phyloP scores from a whole-genome alignment of 352 stramenopile genomes.

The Bremia lactucae region DNA sequence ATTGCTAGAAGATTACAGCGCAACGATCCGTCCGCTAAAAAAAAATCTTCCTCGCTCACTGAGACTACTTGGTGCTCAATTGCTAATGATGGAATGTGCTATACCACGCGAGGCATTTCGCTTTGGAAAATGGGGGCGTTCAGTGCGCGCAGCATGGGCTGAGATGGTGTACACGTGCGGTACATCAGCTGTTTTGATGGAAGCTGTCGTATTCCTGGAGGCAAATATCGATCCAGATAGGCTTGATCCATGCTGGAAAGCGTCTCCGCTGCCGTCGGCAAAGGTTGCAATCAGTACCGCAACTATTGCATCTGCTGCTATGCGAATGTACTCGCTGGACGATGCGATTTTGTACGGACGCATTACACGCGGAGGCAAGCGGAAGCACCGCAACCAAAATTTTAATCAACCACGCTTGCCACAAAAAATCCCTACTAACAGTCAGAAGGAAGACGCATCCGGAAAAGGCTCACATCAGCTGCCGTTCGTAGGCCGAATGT shows the following conservation, averaged over 20 bases:
- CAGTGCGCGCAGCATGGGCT: constrained; percentile 60
- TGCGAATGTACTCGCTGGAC: constrained; percentile 69
- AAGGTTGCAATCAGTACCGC: constrained; percentile 42
- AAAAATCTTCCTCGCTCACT: constrained; percentile 28
- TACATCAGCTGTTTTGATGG: constrained; percentile 32
- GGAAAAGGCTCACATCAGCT: constrained; percentile 30
- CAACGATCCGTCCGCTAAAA: constrained; percentile 41
- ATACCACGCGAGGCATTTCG: constrained; percentile 75
- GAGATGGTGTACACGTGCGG: constrained; percentile 64
- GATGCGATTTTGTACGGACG: constrained; percentile 66
- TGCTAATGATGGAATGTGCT: constrained; percentile 60
- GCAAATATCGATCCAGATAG: constrained; percentile 65
- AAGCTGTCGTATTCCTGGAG: constrained; percentile 66
- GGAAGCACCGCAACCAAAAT: constrained; percentile 24
- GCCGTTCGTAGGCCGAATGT: constrained; percentile 35
- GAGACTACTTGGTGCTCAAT: constrained; percentile 46
- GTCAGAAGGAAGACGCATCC: constrained; percentile 9
- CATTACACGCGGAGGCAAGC: constrained; percentile 44
- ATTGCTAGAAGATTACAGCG: constrained; percentile 43
- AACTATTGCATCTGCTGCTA: constrained; percentile 61
- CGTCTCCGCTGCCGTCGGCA: constrained; percentile 47
- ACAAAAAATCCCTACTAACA: constrained; percentile 25
- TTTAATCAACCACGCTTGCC: constrained; percentile 21
- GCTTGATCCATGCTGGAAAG: constrained; percentile 68
- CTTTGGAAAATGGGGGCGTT: constrained; percentile 48